Percentiles rank a stretch among this genome's conserved stretches.
These are phyloP conservation scores for Phytopythium mirpurense DNA, from an alignment of 352 stramenopile species.

Conservation along the genomic window DNA sequence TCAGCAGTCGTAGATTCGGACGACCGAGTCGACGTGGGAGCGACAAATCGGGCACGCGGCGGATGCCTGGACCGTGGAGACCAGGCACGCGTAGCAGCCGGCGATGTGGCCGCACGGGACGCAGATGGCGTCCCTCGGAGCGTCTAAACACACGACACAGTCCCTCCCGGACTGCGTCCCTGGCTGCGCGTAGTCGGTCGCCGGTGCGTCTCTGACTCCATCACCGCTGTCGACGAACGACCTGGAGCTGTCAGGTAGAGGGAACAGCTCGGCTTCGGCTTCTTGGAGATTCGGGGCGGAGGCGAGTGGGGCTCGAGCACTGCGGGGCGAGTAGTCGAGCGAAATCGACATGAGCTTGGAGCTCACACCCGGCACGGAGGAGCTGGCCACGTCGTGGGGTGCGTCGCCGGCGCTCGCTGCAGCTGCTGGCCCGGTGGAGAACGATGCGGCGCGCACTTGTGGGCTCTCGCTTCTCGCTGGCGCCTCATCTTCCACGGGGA, in stretches of 20 bases:
- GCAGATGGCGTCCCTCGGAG: conserved; percentile 41
- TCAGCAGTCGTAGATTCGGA: conserved; percentile 37
- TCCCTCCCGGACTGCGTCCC: background rate
- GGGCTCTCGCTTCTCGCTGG: background rate
- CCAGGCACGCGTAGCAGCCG: conserved; percentile 46
- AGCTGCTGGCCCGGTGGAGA: background rate
- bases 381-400: background rate
- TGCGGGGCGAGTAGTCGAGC: background rate
- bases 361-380: background rate
- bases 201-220: background rate
- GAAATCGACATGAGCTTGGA: background rate
- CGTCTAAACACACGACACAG: conserved; percentile 54
- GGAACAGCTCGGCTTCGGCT: conserved; percentile 16
- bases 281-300: conserved; percentile 25
- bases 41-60: conserved; percentile 49
- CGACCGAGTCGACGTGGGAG: conserved; percentile 28
- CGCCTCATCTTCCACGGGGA: background rate
- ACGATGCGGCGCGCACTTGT: background rate
- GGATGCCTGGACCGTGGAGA: conserved; percentile 18
- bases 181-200: background rate
- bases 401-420: background rate
- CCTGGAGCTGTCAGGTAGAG: conserved; percentile 10
- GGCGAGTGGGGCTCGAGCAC: background rate
- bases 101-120: conserved; percentile 59
- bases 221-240: background rate